phyloP scores from a whole-genome alignment of 257 asterid genomes.

The Ajuga chamaepitys region DNA sequence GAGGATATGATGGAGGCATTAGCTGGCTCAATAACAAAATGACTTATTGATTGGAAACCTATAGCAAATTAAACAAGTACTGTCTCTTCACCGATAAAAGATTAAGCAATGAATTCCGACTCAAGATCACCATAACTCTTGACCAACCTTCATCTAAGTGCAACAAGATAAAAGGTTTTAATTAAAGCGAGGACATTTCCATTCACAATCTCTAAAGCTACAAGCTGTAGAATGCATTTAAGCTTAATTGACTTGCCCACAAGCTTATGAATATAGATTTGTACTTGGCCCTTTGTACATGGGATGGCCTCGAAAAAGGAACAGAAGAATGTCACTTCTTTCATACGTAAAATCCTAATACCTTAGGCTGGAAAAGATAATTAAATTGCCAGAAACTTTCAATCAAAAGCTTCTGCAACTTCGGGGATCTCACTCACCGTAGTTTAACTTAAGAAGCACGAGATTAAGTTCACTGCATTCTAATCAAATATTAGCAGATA shows the following conservation, averaged over 20 bases:
- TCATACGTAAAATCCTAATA: not conserved
- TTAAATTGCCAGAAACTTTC: not conserved
- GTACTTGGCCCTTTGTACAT: not conserved
- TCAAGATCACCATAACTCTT: not conserved
- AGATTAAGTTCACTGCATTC: not conserved
- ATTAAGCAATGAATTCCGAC: not conserved
- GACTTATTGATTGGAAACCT: not conserved
- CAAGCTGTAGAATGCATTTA: not conserved
- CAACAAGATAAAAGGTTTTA: not conserved
- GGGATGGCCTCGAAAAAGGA: not conserved
- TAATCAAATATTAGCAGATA: not conserved
- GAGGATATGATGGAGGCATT: too few relatives aligned
- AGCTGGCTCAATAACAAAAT: not conserved
- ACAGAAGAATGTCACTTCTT: not conserved
- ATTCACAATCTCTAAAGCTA: not conserved
- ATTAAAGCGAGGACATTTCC: not conserved
- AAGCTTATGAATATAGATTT: not conserved
- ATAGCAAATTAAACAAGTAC: not conserved
- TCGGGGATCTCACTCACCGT: not conserved
- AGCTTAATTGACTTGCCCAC: not conserved
- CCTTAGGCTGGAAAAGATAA: not conserved
- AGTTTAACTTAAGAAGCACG: not conserved
- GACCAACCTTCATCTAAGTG: not conserved
- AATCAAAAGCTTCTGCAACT: constrained; percentile 1
- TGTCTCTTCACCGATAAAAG: not conserved